Evolutionary conservation across 2,329 filamentous ascomycete species (phyloP), one percentile per base, ranked within the genome.

Genomic region (Periconia sp.): DNA sequence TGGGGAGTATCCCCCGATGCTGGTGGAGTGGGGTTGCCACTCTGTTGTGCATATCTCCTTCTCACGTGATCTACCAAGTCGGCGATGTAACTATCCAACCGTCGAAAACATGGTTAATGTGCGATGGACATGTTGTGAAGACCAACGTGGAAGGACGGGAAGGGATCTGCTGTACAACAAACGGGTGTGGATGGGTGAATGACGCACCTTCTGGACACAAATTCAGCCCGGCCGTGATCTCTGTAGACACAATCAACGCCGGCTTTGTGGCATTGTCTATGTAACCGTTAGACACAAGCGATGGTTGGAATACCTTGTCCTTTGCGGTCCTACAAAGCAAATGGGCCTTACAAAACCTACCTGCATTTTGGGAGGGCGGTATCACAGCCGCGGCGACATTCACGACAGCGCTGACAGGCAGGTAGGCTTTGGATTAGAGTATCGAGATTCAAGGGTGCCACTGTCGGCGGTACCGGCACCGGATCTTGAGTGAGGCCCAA

Each of bases 231-330:
- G 31, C 69, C 70, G 47, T 72, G 68, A 53, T 73, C 70, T 50
- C 62, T 66, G 54, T 70, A 73, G 37, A 70, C 56, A 55, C 70
- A 73, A 19, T 72, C 69, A 15, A 66, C 67, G 10, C 64, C 64
- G 13, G 70, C 68, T 56, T 72, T 73, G 41, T 67, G 67, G 53
- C 70, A 73, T 60, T 73, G 70, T 49, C 70, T 70, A 60, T 17
- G 20, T 17, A 27, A 18, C 17, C 20, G 41, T 42, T n/a, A 42
- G 41, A 17, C 20, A 11, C 20, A 42, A 20, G 8, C n/a, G 15
- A 17, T 50, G 23, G 23, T 27, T 5, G 23, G 23, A 27, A 27
- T 27, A 27, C 8, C 23, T 27, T 27, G 8, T 27, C 5, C 23
- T 27, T 27, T 27, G 23, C 23, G 8, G 23, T 27, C 8, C 23